These are phyloP conservation scores for Fusarium mangiferae DNA, from an alignment of 2,329 filamentous ascomycete species.

Conservation along the genomic window DNA sequence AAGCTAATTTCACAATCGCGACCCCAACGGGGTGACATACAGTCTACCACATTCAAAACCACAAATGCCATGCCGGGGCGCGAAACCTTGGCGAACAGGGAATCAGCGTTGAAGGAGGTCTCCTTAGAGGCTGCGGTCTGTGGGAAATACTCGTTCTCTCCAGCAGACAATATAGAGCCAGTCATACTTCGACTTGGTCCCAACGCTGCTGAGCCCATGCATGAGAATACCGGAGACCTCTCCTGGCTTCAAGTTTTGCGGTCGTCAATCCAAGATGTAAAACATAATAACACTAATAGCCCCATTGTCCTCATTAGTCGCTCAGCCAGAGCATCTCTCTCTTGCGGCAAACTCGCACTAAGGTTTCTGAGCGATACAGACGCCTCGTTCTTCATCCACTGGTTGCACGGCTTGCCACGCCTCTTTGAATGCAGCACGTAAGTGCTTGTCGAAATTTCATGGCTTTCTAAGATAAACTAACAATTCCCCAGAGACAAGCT, in stretches of 20 bases:
- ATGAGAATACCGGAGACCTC: neutral
- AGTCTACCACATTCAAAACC: slow-evolving; percentile 32
- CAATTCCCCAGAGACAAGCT: slow-evolving; percentile 17
- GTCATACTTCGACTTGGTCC: slow-evolving; percentile 15
- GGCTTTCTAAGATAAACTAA: slow-evolving; percentile 6
- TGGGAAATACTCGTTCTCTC: slow-evolving; percentile 20
- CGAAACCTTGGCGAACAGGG: neutral
- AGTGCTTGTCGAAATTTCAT: slow-evolving; percentile 5
- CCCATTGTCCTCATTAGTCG: slow-evolving; percentile 39
- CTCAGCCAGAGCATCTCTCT: slow-evolving; percentile 9
- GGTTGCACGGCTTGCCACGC: slow-evolving; percentile 13
- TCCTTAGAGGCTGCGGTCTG: slow-evolving; percentile 40
- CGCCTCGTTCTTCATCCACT: slow-evolving; percentile 23
- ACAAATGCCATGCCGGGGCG: neutral
- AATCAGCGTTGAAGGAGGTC: neutral
- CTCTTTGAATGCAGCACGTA: slow-evolving; percentile 9
- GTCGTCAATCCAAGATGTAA: slow-evolving; percentile 18
- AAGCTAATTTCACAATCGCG: slow-evolving; percentile 4
- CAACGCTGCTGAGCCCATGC: neutral
- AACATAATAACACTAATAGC: slow-evolving; percentile 27
- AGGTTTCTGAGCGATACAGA: slow-evolving; percentile 27
- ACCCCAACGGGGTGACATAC: slow-evolving; percentile 44
- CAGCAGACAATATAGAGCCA: neutral
- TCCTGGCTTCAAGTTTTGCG: slow-evolving; percentile 39
- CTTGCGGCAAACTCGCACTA: slow-evolving; percentile 29